Evolutionary conservation across 306 rosid genomes (phyloP), one percentile per base, ranked within the genome.

Genomic region (Lathyrus sativus): DNA sequence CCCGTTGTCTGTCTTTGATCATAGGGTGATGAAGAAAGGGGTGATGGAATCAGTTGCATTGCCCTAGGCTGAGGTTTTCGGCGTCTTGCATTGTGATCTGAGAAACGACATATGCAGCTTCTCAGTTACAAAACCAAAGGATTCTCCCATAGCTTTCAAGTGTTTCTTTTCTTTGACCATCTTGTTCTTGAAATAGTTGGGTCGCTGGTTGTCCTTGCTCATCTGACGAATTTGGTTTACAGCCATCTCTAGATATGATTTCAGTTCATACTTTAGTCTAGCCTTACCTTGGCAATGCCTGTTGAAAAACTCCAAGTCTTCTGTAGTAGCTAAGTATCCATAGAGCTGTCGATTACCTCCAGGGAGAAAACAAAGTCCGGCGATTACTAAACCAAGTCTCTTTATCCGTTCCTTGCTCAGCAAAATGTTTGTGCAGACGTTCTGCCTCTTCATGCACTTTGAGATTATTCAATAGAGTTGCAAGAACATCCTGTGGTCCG

Each of bases 11-110:
- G 92, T 78, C 79, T 83, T 73, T 54, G 84, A 62, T 79, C 89
- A 64, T 80, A 89, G 15, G 78, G 69, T 17, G 81, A 74, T n/a
- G 95, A 89, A 74, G 85, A 78, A 62, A 84, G 76, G 41, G 80
- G 62, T 19, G 90, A 72, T 44, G 87, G 76, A 70, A 85, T 86
- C 66, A 84, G 50, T 38, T 65, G 81, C 65, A 76, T 61, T 49
- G 83, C 81, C 62, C 82, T 84, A 19, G 83, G 76, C 62, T 73
- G 96, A 37, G 93, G 90, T 81, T 92, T 92, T 69, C 96, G 96
- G 22, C 96, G 98, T 83, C 98, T 88, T 67, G 98, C 96, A 78
- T 92, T 92, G 73, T 92, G 98, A 88, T 92, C 91, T 15, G 83
- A 88, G 51, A 92, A 96, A 68, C 96, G 96, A n/a, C 79, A 84